Percentiles rank a stretch among this genome's conserved stretches.
Conservation (phyloP, 208 protist species). For the Leishmania lainsoni region DNA sequence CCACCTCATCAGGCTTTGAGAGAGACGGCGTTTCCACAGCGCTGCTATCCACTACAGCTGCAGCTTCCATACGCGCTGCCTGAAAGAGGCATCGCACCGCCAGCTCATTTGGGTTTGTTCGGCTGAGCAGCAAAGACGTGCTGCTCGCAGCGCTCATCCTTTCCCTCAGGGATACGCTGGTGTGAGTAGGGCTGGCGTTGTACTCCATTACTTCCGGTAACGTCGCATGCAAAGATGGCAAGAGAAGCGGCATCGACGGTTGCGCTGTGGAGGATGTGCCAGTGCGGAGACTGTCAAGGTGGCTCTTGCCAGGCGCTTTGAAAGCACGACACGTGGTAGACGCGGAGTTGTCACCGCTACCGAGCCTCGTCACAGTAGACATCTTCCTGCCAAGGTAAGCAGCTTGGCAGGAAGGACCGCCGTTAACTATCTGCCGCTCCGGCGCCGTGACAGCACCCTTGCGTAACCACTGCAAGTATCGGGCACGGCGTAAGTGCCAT, state of each 20-base stretch:
- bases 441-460: conserved; percentile 6
- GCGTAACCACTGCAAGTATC: conserved; percentile 28
- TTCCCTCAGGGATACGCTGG: neutral
- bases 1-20: neutral
- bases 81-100: conserved; percentile 31
- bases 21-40: neutral
- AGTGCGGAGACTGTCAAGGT: neutral
- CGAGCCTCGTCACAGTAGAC: neutral
- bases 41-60: neutral
- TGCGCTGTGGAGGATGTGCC: neutral
- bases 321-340: neutral
- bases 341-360: neutral
- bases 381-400: neutral
- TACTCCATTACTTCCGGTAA: neutral
- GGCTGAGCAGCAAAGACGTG: neutral
- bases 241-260: neutral
- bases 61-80: neutral
- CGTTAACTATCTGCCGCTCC: neutral
- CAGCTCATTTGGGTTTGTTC: conserved; percentile 21
- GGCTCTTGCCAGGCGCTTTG: too few relatives aligned
- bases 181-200: neutral
- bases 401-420: neutral
- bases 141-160: neutral
- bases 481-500: conserved; percentile 21
- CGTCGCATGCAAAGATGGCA: neutral